Evolutionary conservation across 331 rosid species (phyloP).

Genomic region (Rosa hybrid): DNA sequence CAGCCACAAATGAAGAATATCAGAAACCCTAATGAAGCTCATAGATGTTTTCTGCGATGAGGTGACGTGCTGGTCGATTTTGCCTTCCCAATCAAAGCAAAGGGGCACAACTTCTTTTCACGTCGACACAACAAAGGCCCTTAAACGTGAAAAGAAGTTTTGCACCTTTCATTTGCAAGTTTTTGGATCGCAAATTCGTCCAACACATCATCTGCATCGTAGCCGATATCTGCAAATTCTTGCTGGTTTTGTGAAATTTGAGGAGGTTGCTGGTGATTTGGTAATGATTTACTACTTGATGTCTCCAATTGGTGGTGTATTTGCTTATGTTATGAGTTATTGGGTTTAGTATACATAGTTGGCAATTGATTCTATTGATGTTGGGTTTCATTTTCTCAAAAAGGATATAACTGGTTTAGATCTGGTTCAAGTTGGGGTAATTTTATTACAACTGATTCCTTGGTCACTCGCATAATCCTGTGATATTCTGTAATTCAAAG

Average conservation of each 20-base stretch:
- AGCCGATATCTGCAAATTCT: neutral
- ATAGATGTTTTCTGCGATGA: neutral
- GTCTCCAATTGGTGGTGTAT: neutral
- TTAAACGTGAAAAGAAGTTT: neutral
- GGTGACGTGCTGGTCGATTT: neutral
- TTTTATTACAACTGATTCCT: neutral
- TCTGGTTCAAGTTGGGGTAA: neutral
- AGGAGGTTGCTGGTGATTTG: neutral
- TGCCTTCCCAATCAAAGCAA: neutral
- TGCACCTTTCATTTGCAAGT: neutral
- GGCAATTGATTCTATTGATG: neutral
- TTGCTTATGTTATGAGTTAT: neutral
- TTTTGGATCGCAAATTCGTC: neutral
- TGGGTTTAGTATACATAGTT: neutral
- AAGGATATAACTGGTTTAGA: neutral
- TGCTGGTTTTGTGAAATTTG: neutral
- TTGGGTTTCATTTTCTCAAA: neutral
- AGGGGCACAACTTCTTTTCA: neutral
- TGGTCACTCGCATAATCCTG: neutral
- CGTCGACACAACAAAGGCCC: neutral
- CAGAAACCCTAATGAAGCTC: neutral
- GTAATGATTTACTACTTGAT: neutral
- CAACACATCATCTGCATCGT: neutral
- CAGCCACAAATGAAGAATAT: neutral
- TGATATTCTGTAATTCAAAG: neutral